Conservation (phyloP, 805 yeast species). For the Candida nemodendra region DNA sequence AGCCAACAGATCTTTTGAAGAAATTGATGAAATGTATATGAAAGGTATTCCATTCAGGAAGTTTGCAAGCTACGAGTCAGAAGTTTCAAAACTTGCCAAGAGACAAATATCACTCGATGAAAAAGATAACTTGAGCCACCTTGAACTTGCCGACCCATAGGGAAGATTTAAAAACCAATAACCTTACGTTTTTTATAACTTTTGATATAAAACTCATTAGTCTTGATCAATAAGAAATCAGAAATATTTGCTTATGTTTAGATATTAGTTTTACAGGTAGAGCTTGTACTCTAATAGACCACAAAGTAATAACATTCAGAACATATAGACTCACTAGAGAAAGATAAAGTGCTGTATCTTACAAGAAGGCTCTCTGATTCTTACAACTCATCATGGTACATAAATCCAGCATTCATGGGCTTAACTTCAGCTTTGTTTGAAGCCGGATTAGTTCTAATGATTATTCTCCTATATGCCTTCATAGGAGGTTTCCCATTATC, state of each 20-base stretch:
- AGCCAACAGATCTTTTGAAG: slow-evolving; percentile 44
- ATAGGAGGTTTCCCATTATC: slow-evolving; percentile 12
- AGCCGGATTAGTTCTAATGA: slow-evolving; percentile 10
- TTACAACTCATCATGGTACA: slow-evolving; percentile 3
- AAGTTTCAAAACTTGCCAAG: slow-evolving; percentile 4
- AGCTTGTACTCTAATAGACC: too few species aligned
- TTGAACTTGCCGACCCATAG: not conserved
- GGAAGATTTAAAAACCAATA: not conserved
- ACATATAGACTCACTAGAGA: too few species aligned
- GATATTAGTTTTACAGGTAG: too few species aligned
- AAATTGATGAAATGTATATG: slow-evolving; percentile 47
- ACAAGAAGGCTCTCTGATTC: too few species aligned
- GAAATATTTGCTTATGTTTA: too few species aligned
- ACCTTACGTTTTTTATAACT: too few species aligned
- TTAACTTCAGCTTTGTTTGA: slow-evolving; percentile 1
- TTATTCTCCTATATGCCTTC: slow-evolving; percentile 16
- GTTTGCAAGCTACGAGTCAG: slow-evolving; percentile 10
- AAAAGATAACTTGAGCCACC: slow-evolving; percentile 1
- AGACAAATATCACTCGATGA: not conserved
- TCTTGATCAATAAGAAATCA: too few species aligned
- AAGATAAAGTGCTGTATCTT: too few species aligned
- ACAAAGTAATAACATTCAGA: too few species aligned
- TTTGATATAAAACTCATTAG: too few species aligned
- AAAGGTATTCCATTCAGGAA: slow-evolving; percentile 31
- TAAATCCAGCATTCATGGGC: slow-evolving; percentile 1